phyloP scores from a whole-genome alignment of 1,139 yeast genomes.

The Blastobotrys raffinosifermentans region DNA sequence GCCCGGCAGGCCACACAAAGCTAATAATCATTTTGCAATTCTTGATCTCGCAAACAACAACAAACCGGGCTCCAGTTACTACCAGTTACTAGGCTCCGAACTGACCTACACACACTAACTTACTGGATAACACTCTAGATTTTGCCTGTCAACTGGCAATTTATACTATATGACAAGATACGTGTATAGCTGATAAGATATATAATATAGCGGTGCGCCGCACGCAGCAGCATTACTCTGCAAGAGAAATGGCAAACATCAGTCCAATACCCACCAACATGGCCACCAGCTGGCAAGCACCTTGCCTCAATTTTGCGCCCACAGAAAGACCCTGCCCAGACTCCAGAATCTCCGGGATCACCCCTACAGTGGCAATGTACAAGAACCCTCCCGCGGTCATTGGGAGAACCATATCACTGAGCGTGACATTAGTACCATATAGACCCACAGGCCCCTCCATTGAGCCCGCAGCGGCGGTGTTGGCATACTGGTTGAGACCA shows the following conservation, averaged over 20 bases:
- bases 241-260: conserved; percentile 50
- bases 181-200: too few species aligned
- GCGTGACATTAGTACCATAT: conserved; percentile 44
- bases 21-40: too few species aligned
- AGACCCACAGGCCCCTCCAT: conserved; percentile 31
- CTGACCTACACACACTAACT: too few species aligned
- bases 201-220: too few species aligned
- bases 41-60: too few species aligned
- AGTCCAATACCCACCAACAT: conserved; percentile 44
- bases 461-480: conserved; percentile 5
- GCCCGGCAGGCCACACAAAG: conserved; percentile 80
- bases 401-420: conserved; percentile 55
- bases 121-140: too few species aligned
- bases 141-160: too few species aligned
- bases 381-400: conserved; percentile 66
- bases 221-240: conserved; percentile 34
- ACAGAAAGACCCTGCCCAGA: conserved; percentile 34
- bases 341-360: conserved; percentile 56
- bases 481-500: conserved; percentile 38
- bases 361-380: conserved; percentile 61
- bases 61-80: too few species aligned
- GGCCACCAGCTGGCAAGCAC: conserved; percentile 40
- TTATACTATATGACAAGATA: too few species aligned
- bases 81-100: too few species aligned
- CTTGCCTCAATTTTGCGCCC: conserved; percentile 33